Percentiles rank a stretch among this genome's conserved stretches.
These are phyloP conservation scores for Cryphonectria radicalis DNA, from an alignment of 2,329 filamentous ascomycete genomes.

Conservation along the genomic window DNA sequence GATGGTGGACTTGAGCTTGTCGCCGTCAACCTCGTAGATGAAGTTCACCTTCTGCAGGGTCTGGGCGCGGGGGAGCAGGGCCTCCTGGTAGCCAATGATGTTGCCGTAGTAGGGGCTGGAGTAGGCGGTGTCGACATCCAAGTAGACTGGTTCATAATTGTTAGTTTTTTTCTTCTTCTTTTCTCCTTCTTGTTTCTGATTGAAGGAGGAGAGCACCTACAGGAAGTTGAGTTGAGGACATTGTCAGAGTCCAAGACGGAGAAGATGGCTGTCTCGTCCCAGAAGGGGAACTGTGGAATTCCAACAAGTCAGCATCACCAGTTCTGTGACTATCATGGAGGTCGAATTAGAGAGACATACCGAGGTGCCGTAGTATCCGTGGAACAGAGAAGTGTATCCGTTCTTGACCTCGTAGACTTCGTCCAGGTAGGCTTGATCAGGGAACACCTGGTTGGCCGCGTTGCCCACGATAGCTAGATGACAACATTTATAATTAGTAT, in stretches of 20 bases:
- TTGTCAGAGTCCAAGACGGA: constrained; percentile 30
- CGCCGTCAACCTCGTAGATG: constrained; percentile 30
- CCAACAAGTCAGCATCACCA: not conserved
- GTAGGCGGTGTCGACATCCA: constrained; percentile 34
- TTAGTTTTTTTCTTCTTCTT: not conserved
- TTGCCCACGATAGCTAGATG: constrained; percentile 42
- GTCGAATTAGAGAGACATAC: not conserved
- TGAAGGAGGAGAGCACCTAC: constrained; percentile 23
- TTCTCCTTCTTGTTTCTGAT: no score
- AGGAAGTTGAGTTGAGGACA: constrained; percentile 32
- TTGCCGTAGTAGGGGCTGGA: constrained; percentile 32
- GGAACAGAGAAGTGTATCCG: constrained; percentile 31
- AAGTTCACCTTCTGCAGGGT: constrained; percentile 32
- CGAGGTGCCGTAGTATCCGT: constrained; percentile 23
- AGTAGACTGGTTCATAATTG: constrained; percentile 27
- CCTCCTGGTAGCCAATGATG: constrained; percentile 32
- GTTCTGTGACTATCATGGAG: not conserved
- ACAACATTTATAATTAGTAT: not conserved
- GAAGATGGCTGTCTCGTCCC: constrained; percentile 35
- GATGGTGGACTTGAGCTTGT: constrained; percentile 44
- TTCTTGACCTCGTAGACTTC: constrained; percentile 31
- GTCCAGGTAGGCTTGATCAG: constrained; percentile 39
- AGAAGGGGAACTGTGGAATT: constrained; percentile 30
- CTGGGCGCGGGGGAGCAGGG: constrained; percentile 28
- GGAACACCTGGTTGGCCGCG: constrained; percentile 50